phyloP scores from a whole-genome alignment of 2,329 filamentous ascomycete species.

The Penicillium corylophilum region DNA sequence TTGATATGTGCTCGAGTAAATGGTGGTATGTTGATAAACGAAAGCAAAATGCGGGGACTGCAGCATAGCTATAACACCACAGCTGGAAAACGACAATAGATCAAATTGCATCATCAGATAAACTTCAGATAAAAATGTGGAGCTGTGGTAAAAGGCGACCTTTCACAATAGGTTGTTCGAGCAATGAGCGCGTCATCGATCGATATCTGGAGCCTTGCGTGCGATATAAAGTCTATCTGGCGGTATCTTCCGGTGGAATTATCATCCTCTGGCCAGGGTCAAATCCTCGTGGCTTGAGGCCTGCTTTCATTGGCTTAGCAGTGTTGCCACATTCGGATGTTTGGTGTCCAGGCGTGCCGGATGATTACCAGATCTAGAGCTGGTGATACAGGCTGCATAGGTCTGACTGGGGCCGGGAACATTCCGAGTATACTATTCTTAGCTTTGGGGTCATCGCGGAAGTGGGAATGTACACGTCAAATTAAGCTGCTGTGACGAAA shows the following conservation, averaged over 20 bases:
- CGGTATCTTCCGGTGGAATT: not conserved
- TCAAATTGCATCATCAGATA: not conserved
- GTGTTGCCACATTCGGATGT: not conserved
- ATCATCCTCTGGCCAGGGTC: not conserved
- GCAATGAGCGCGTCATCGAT: conserved; percentile 18
- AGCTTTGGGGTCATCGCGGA: not conserved
- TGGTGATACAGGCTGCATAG: not conserved
- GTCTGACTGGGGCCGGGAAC: not conserved
- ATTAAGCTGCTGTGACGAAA: not conserved
- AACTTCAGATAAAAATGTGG: not conserved
- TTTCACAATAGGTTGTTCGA: conserved; percentile 8
- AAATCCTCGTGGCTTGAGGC: no score
- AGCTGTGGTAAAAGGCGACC: conserved; percentile 1
- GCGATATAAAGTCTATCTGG: conserved; percentile 3
- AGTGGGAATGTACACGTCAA: not conserved
- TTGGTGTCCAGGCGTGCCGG: not conserved
- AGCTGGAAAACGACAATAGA: not conserved
- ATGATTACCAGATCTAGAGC: not conserved
- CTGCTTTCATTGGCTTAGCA: not conserved
- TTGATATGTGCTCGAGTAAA: not conserved
- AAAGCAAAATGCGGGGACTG: not conserved
- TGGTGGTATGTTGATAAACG: not conserved
- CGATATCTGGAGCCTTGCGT: not conserved
- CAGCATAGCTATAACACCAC: not conserved
- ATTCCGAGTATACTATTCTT: not conserved